Evolutionary conservation across 2,329 filamentous ascomycete genomes (phyloP).

Genomic region (Fusarium burgessii): DNA sequence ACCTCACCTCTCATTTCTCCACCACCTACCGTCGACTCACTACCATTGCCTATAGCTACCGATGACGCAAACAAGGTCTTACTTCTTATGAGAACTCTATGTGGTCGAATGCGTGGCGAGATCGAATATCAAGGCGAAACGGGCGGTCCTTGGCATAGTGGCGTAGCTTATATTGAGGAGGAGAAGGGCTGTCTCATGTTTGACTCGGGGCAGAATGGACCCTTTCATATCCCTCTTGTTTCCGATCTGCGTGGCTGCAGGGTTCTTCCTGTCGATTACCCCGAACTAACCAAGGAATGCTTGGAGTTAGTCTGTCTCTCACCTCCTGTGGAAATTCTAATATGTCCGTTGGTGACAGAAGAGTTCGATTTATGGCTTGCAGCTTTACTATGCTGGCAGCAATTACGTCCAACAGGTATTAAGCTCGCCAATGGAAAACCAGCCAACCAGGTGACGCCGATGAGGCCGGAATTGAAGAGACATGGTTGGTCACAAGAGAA

Average conservation of each 20-base stretch:
- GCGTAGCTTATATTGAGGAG: constrained; percentile 83
- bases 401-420: constrained; percentile 71
- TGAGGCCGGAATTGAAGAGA: constrained; percentile 58
- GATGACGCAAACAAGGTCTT: constrained; percentile 79
- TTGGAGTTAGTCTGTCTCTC: constrained; percentile 67
- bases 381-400: constrained; percentile 84
- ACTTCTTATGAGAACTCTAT: constrained; percentile 80
- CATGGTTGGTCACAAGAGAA: constrained; percentile 53
- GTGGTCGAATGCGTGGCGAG: constrained; percentile 83
- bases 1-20: constrained; percentile 67
- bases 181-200: constrained; percentile 80
- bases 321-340: constrained; percentile 69
- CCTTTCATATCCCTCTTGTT: constrained; percentile 75
- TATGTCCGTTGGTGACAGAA: constrained; percentile 72
- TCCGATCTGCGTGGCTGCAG: constrained; percentile 80
- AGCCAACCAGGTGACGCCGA: constrained; percentile 50
- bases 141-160: constrained; percentile 73
- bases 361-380: constrained; percentile 86
- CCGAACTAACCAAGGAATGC: constrained; percentile 60
- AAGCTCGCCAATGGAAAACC: constrained; percentile 62
- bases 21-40: constrained; percentile 69
- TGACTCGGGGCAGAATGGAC: constrained; percentile 74
- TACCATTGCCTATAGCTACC: constrained; percentile 70
- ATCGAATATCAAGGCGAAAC: constrained; percentile 76
- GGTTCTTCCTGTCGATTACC: constrained; percentile 67